Evolutionary conservation across 441 rosid genomes (phyloP).

Genomic region (Metrosideros polymorpha): DNA sequence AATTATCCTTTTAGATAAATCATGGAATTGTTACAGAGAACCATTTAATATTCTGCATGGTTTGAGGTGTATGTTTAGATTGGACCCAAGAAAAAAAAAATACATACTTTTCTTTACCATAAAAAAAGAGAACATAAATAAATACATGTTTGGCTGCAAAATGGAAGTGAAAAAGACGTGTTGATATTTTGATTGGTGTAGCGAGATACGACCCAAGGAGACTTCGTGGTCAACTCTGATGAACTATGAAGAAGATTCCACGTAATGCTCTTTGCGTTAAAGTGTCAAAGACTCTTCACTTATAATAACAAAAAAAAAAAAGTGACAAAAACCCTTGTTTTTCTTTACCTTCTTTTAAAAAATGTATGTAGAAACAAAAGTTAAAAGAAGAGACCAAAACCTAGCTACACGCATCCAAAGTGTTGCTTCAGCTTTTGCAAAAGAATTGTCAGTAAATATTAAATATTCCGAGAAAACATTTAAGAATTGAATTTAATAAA

Average conservation of each 20-base stretch:
- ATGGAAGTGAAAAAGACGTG: not conserved
- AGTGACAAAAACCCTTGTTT: not conserved
- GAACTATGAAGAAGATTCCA: not conserved
- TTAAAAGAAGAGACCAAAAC: constrained; percentile 48
- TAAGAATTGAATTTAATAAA: not conserved
- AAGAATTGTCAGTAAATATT: constrained; percentile 11
- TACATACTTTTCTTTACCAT: not conserved
- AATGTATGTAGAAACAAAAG: constrained; percentile 8
- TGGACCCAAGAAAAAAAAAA: not conserved
- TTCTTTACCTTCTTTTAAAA: not conserved
- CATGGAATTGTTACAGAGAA: not conserved
- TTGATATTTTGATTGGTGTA: not conserved
- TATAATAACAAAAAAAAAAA: not conserved
- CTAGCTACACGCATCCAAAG: constrained; percentile 39
- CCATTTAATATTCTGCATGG: not conserved
- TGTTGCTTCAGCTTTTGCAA: constrained; percentile 22
- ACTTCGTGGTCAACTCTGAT: not conserved
- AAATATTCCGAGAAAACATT: not conserved
- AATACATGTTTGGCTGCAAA: not conserved
- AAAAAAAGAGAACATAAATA: not conserved
- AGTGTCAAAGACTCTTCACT: constrained; percentile 13
- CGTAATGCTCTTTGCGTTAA: constrained; percentile 15
- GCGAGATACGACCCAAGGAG: not conserved
- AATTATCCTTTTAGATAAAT: not conserved
- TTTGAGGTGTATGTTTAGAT: not conserved